These are phyloP conservation scores for Aeminium ludgeri DNA, from an alignment of 495 filamentous ascomycete genomes.

Conservation along the genomic window DNA sequence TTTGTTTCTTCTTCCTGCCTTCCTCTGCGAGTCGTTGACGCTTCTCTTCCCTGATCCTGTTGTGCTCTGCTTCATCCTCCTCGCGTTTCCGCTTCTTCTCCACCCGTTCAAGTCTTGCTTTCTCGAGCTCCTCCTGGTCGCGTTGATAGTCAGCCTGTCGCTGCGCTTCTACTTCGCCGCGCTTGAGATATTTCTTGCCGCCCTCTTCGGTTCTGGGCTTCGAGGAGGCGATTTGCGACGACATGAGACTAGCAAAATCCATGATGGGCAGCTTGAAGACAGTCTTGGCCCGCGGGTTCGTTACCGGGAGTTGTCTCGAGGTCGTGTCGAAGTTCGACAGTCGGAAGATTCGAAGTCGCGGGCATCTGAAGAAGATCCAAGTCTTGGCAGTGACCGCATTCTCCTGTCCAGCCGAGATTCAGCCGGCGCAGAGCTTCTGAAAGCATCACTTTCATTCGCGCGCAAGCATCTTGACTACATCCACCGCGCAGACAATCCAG, in stretches of 20 bases:
- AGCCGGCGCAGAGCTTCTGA: too few relatives aligned
- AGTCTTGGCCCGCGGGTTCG: neutral
- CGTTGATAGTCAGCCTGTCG: slow-evolving; percentile 65
- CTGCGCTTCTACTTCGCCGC: slow-evolving; percentile 69
- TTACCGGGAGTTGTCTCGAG: too few relatives aligned
- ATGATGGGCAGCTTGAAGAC: too few relatives aligned
- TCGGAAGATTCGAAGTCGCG: too few relatives aligned
- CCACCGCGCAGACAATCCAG: too few relatives aligned
- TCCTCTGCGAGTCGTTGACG: slow-evolving; percentile 66
- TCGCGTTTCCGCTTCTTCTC: slow-evolving; percentile 76
- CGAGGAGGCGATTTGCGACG: slow-evolving; percentile 68
- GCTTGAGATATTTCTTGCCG: slow-evolving; percentile 68
- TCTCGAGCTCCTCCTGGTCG: slow-evolving; percentile 54
- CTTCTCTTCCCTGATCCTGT: slow-evolving; percentile 59
- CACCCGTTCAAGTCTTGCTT: slow-evolving; percentile 46
- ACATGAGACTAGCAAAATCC: slow-evolving; percentile 91
- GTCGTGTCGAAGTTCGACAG: too few relatives aligned
- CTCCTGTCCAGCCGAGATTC: too few relatives aligned
- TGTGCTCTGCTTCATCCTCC: slow-evolving; percentile 60
- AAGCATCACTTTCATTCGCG: too few relatives aligned
- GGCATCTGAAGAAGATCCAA: too few relatives aligned
- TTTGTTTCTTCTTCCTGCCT: slow-evolving; percentile 47
- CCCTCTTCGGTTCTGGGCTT: slow-evolving; percentile 33
- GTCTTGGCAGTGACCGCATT: too few relatives aligned
- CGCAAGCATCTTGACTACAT: too few relatives aligned